phyloP scores from a whole-genome alignment of 192 early-diverging fungal species.

The Coemansia javaensis region DNA sequence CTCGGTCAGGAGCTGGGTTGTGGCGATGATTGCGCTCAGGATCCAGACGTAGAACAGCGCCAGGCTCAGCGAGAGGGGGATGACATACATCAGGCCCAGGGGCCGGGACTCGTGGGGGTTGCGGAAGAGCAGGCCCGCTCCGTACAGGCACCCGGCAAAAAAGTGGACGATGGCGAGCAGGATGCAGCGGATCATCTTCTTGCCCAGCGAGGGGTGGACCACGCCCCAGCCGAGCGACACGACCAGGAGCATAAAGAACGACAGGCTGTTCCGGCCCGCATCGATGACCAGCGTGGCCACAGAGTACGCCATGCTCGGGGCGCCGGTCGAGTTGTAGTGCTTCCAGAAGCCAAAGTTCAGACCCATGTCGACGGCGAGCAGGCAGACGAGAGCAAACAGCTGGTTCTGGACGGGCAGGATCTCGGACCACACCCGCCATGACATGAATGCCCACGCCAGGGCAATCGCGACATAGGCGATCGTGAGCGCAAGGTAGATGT shows the following conservation, averaged over 20 bases:
- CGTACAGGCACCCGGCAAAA: conserved; percentile 81
- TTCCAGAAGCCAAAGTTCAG: conserved; percentile 85
- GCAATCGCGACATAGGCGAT: conserved; percentile 73
- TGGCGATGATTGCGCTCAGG: conserved; percentile 71
- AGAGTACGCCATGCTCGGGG: conserved; percentile 60
- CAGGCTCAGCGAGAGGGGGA: conserved; percentile 88
- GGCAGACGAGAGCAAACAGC: conserved; percentile 75
- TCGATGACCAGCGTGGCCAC: conserved; percentile 75
- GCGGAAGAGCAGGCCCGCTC: conserved; percentile 70
- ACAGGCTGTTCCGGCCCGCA: conserved; percentile 85
- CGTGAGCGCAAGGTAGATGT: conserved; percentile 75
- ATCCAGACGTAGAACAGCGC: conserved; percentile 94
- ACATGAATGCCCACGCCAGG: conserved; percentile 70
- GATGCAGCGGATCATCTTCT: conserved; percentile 83
- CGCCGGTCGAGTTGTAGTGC: conserved; percentile 61
- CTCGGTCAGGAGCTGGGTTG: conserved; percentile 69
- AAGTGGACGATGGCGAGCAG: conserved; percentile 77
- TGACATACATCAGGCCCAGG: conserved; percentile 69
- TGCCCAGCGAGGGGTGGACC: conserved; percentile 84
- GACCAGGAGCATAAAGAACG: conserved; percentile 95
- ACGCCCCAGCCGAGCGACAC: conserved; percentile 96
- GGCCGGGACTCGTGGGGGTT: conserved; percentile 60
- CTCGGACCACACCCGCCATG: conserved; percentile 79
- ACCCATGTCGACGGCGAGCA: conserved; percentile 87
- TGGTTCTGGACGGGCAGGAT: conserved; percentile 91